phyloP scores from a whole-genome alignment of 2,329 filamentous ascomycete species.

The Teratosphaeria viscida region DNA sequence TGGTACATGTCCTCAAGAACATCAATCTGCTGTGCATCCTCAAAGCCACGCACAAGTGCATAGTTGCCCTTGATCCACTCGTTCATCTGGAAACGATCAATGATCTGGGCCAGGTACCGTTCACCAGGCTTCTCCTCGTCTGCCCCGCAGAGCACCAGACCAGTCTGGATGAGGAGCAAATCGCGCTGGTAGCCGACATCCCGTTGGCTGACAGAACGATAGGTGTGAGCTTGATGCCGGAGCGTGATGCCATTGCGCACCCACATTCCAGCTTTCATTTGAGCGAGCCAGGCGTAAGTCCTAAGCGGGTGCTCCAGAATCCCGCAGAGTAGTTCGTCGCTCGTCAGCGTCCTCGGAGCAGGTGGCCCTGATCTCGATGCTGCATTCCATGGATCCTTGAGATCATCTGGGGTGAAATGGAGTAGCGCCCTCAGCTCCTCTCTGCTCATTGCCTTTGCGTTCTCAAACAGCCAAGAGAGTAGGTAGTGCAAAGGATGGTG shows the following conservation, averaged over 20 bases:
- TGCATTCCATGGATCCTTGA: constrained; percentile 38
- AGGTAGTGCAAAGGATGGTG: constrained; percentile 96
- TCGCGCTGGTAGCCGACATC: constrained; percentile 93
- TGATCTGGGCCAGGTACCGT: constrained; percentile 71
- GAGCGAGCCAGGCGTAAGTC: constrained; percentile 90
- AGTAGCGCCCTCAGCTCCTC: constrained; percentile 59
- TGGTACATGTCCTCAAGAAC: constrained; percentile 94
- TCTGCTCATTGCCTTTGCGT: constrained; percentile 62
- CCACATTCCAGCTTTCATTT: constrained; percentile 99
- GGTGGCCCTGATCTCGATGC: constrained; percentile 17
- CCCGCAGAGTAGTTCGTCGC: constrained; percentile 20
- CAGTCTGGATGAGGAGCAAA: constrained; percentile 85
- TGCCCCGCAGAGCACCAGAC: constrained; percentile 75
- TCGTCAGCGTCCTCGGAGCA: constrained; percentile 12
- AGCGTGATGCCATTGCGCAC: constrained; percentile 94
- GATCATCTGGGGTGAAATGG: constrained; percentile 59
- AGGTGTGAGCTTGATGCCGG: constrained; percentile 87
- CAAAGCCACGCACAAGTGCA: constrained; percentile 61
- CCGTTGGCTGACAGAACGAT: constrained; percentile 76
- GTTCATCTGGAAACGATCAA: constrained; percentile 83
- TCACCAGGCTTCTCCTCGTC: constrained; percentile 41
- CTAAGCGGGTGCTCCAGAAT: constrained; percentile 88
- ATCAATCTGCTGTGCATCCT: constrained; percentile 80
- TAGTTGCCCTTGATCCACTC: constrained; percentile 82
- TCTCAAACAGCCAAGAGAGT: constrained; percentile 89